Base-by-base conservation (phyloP, 169 alveolate species). In the Sarcocystis neurona region DNA sequence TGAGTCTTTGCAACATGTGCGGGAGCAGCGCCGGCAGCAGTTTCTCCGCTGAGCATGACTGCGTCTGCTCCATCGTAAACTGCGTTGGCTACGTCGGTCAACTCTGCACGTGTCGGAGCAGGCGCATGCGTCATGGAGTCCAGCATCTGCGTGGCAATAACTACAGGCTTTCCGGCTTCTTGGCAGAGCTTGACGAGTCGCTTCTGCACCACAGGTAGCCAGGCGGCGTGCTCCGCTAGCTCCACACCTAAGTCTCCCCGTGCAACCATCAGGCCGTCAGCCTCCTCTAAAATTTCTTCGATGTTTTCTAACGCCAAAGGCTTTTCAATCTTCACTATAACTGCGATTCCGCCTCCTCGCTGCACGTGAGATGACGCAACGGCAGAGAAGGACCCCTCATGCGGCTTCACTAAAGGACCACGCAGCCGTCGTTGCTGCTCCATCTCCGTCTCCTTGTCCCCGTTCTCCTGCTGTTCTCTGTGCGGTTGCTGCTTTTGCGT, bases 161-260 rank as follows among this genome's bases (percentile, higher is more conserved):
- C 96, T 37, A 96, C 98, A 30, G 99, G 99, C 87, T 97, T 97
- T 39, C 98, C 97, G 23, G 94, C 94, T n/a, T 92, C 92, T 37
- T 94, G 90, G 80, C 96, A 94, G 30, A 58, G 96, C 56, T 96
- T 93, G 66, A 97, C 96, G 96, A 97, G 96, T 66, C 94, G 92
- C 89, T 97, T 98, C 93, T 98, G 99, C 30, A 98, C 98, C 63
- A 95, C 86, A 94, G 97, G 97, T 50, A 98, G 99, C 72, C 97
- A 95, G 79, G 97, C 98, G 15, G 98, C 95, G 39, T 99, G 96
- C 39, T 39, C 32, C 18, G 47, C 58, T 48, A 98, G 97, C 92
- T 98, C 99, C 95, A 98, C 96, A 58, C 99, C 99, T 77, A 98
- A 84, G 92, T 97, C 99, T 10, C 99, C 99, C 85, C 99, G 96